phyloP scores from a whole-genome alignment of 202 grass and related monocot genomes.

The Miscanthus sacchariflorus region DNA sequence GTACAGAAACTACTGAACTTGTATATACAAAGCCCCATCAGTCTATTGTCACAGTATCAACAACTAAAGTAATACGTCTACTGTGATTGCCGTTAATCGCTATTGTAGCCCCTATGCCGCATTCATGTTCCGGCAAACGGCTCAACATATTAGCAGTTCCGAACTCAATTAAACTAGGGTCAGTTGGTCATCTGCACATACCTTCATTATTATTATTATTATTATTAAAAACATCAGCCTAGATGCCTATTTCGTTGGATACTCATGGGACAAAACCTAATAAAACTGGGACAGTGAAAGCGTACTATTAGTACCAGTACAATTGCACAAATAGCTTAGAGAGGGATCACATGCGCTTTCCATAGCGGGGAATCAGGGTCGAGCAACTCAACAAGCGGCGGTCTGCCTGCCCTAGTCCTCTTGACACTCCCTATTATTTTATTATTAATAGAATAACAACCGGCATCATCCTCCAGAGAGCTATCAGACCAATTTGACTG shows the following conservation, averaged over 20 bases:
- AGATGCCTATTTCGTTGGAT: not conserved
- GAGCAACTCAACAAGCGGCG: slow-evolving; percentile 20
- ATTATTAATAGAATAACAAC: not conserved
- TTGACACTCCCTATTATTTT: not conserved
- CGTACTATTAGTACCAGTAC: not conserved
- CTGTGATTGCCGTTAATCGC: not conserved
- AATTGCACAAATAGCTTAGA: not conserved
- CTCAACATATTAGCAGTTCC: not conserved
- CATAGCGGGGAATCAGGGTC: not conserved
- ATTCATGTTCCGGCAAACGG: not conserved
- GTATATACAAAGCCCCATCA: not conserved
- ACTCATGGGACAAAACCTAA: slow-evolving; percentile 23
- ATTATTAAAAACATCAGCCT: not conserved
- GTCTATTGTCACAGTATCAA: not conserved
- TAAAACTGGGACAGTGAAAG: not conserved
- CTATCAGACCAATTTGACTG: no score
- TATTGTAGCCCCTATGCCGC: not conserved
- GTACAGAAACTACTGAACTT: not conserved
- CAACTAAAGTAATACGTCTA: not conserved
- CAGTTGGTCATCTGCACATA: not conserved
- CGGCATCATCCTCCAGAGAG: not conserved
- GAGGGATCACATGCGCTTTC: slow-evolving; percentile 28
- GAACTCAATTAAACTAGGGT: not conserved
- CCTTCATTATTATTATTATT: not conserved
- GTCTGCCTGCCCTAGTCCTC: not conserved